These are phyloP conservation scores for Penicillium sp. DNA, from an alignment of 2,329 filamentous ascomycete genomes.

Conservation along the genomic window DNA sequence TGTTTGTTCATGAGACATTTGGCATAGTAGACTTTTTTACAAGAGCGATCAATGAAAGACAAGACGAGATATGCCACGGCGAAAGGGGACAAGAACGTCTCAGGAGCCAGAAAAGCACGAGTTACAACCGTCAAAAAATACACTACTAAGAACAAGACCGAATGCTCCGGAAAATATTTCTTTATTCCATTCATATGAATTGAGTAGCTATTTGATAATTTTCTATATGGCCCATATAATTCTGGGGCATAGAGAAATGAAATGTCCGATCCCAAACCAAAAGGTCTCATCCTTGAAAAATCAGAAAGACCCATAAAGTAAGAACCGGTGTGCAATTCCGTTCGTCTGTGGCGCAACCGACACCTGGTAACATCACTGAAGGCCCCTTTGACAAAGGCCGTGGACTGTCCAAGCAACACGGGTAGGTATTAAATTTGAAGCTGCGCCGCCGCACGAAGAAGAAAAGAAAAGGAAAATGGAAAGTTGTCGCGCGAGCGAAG, in stretches of 20 bases:
- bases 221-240: not conserved
- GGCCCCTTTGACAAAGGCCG: constrained; percentile 30
- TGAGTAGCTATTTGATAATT: not conserved
- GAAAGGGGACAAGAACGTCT: not conserved
- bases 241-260: constrained; percentile 21
- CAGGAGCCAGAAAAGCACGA: too few relatives aligned
- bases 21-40: constrained; percentile 2
- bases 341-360: constrained; percentile 79
- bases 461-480: constrained; percentile 57
- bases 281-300: constrained; percentile 50
- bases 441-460: constrained; percentile 82
- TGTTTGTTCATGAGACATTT: not conserved
- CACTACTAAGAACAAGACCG: not conserved
- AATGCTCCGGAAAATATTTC: not conserved
- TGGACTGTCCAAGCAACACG: constrained; percentile 76
- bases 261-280: constrained; percentile 62
- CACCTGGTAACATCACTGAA: constrained; percentile 64
- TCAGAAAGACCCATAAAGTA: constrained; percentile 54
- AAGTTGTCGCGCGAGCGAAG: not conserved
- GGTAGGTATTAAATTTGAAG: constrained; percentile 61
- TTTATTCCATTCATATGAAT: not conserved
- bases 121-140: not conserved
- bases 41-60: constrained; percentile 1
- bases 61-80: not conserved
- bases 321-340: constrained; percentile 74